Conservation (phyloP, 2,329 filamentous ascomycete genomes). For the Claviceps sp. region DNA sequence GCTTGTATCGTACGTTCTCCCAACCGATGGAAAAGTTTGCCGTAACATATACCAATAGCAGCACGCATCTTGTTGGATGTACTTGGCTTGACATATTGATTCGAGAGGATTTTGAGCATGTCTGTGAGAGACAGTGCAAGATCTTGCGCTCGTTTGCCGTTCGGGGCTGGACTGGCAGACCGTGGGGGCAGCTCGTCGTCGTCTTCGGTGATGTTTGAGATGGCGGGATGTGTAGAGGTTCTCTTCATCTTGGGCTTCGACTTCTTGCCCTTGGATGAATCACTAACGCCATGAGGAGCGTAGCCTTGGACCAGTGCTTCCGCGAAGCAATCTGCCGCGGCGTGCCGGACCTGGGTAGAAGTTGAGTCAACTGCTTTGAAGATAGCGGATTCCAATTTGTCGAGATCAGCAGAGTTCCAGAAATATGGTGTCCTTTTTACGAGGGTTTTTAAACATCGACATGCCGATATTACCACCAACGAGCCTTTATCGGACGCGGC, state of each 20-base stretch:
- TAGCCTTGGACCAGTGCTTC: constrained; percentile 73
- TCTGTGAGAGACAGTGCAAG: constrained; percentile 65
- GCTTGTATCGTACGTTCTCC: constrained; percentile 73
- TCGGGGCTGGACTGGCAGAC: constrained; percentile 59
- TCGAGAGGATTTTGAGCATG: constrained; percentile 64
- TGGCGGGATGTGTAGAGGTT: constrained; percentile 44
- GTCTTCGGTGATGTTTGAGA: constrained; percentile 37
- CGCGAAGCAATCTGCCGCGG: constrained; percentile 74
- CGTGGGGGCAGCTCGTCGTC: constrained; percentile 58
- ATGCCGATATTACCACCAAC: constrained; percentile 66
- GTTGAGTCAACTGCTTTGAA: constrained; percentile 80
- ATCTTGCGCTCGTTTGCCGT: constrained; percentile 54
- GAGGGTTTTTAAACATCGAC: constrained; percentile 64
- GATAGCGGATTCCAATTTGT: constrained; percentile 66
- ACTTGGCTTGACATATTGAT: constrained; percentile 64
- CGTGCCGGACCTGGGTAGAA: constrained; percentile 63
- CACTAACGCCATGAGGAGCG: constrained; percentile 35
- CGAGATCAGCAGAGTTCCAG: constrained; percentile 78
- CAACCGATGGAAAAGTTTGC: constrained; percentile 62
- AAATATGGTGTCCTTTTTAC: constrained; percentile 66
- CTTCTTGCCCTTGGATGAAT: constrained; percentile 53
- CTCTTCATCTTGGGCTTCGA: constrained; percentile 48
- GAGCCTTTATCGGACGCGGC: constrained; percentile 69
- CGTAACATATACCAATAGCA: constrained; percentile 77
- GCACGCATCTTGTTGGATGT: constrained; percentile 72